A percentile compares a stretch with the other conserved stretches of the same genome.
Evolutionary conservation across 75 land plant genomes (phyloP).

Genomic region (Selaginella tamariscina): DNA sequence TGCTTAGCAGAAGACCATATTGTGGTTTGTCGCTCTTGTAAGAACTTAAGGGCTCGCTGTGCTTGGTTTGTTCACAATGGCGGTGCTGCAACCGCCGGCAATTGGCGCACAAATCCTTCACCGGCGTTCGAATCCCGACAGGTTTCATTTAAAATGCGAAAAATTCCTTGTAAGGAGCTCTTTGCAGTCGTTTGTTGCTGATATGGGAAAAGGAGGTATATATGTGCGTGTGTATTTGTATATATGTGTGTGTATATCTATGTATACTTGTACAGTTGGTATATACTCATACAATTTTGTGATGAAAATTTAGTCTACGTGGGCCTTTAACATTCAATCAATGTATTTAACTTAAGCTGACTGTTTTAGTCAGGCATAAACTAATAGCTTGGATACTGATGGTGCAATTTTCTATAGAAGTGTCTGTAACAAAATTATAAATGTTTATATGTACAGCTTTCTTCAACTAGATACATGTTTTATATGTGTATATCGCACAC

Average conservation of each 20-base stretch:
- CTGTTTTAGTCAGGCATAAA: background rate
- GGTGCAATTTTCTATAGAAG: slow-evolving; percentile 24
- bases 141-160: no score
- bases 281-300: background rate
- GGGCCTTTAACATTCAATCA: background rate
- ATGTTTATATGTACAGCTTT: background rate
- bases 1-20: no score
- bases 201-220: slow-evolving; percentile 31
- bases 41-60: no score
- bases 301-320: background rate
- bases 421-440: slow-evolving; percentile 32
- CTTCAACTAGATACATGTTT: background rate
- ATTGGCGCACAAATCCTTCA: no score
- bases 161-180: no score
- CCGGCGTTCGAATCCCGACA: no score
- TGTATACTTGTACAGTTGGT: background rate
- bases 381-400: background rate
- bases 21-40: no score
- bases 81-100: no score
- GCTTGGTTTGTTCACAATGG: no score
- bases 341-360: background rate
- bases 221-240: background rate
- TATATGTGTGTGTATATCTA: no score
- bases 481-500: background rate
- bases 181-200: slow-evolving; percentile 30